Evolutionary conservation across 2,329 filamentous ascomycete species (phyloP), one percentile per base, ranked within the genome.

Genomic region (Hortaea werneckii): DNA sequence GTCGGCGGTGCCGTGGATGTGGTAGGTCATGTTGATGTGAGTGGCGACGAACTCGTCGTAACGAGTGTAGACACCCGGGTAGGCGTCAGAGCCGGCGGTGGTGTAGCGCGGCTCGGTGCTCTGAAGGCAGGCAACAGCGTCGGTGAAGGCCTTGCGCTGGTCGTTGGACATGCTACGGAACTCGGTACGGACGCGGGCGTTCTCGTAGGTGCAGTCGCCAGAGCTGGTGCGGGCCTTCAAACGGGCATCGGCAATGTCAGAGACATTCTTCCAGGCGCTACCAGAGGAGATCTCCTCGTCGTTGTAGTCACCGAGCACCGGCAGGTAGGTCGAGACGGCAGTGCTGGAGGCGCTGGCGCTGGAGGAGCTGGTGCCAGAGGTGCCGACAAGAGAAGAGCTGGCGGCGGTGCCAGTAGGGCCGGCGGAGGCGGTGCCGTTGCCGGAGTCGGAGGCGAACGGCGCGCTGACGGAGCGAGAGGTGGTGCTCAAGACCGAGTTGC

Each of bases 1-100:
- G 48, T 59, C 57, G 34, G 57, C 58, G 1, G 58, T 60, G 40
- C 50, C 51, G 44, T 61, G 59, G 30, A 60, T 58, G 45, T 53
- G 49, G 41, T 55, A 37, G n/a, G 60, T 61, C 44, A 58, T 55
- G 47, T 61, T 58, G 49, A 61, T 59, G 49, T 61, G 58, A 29
- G 56, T 59, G 12, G 57, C 57, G 27, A 59, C 53, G 41, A 47
- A 59, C 42, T 61, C 59, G 46, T 61, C 59, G 40, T 52, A 59
- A 13, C 58, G 52, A 39, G 49, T 52, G 39, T 56, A 54, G 41
- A 59, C 52, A 29, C 59, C 59, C 6, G 58, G 54, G 40, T 56
- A 58, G 7, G 51, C 12, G n/a, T 47, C 35, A 12, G 50, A 47
- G 43, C 56, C 43, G 7, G 46, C 47, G 9, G 42, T 42, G 26